phyloP scores from a whole-genome alignment of 495 filamentous ascomycete species.

The Chaetomium tenue region DNA sequence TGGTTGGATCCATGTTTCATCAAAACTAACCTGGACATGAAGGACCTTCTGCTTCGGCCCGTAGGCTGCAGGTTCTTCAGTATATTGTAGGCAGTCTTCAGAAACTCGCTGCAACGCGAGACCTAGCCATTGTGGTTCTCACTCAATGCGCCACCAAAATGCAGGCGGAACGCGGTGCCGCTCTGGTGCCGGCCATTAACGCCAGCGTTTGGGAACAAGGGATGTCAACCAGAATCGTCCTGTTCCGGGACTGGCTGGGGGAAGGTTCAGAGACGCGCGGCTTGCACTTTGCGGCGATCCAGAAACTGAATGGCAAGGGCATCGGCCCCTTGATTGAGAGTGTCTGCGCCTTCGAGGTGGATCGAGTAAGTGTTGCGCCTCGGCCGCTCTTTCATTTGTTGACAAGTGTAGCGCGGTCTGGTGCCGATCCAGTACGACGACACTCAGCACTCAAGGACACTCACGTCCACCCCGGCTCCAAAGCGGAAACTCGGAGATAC shows the following conservation, averaged over 20 bases:
- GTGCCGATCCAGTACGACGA: slow-evolving; percentile 29
- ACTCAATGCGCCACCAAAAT: slow-evolving; percentile 72
- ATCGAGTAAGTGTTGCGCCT: slow-evolving; percentile 34
- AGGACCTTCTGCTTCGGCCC: slow-evolving; percentile 39
- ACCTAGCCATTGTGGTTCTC: slow-evolving; percentile 66
- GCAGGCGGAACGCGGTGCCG: slow-evolving; percentile 54
- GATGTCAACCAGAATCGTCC: slow-evolving; percentile 62
- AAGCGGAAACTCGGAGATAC: slow-evolving; percentile 49
- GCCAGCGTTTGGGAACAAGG: slow-evolving; percentile 67
- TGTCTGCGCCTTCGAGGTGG: slow-evolving; percentile 44
- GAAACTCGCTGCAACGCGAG: slow-evolving; percentile 65
- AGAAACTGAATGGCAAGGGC: slow-evolving; percentile 47
- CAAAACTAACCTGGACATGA: slow-evolving; percentile 17
- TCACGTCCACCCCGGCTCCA: slow-evolving; percentile 34
- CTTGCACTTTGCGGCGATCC: slow-evolving; percentile 43
- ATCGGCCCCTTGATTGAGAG: slow-evolving; percentile 28
- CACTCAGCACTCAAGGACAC: slow-evolving; percentile 28
- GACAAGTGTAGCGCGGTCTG: slow-evolving; percentile 32
- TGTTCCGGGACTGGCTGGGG: slow-evolving; percentile 65
- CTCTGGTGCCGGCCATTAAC: slow-evolving; percentile 70
- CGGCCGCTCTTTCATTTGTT: slow-evolving; percentile 20
- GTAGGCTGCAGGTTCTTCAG: slow-evolving; percentile 47
- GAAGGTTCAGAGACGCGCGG: slow-evolving; percentile 30
- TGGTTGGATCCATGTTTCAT: not conserved
- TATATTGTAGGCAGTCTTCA: slow-evolving; percentile 52